Conservation (phyloP, 257 asterid species). For the Primulina huaijiensis region DNA sequence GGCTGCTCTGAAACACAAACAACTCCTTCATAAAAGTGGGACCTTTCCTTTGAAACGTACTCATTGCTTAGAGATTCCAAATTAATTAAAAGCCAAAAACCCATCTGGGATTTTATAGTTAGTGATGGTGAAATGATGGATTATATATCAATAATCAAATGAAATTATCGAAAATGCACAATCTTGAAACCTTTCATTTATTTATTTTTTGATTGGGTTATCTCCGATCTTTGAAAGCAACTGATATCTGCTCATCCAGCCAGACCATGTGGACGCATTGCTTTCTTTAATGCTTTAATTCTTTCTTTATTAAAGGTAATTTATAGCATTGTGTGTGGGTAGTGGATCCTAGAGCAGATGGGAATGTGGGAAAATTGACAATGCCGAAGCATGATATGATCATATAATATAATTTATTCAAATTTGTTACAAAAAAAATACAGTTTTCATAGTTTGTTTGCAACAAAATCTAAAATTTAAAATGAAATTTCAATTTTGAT, state of each 20-base stretch:
- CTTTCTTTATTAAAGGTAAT: constrained; percentile 22
- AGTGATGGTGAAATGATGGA: not conserved
- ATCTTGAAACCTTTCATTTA: not conserved
- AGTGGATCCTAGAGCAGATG: constrained; percentile 1
- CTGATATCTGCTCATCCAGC: constrained; percentile 44
- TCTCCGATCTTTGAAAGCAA: constrained; percentile 33
- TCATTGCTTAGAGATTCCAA: constrained; percentile 48
- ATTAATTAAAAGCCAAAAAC: constrained; percentile 19
- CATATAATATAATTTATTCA: no score
- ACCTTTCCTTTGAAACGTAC: constrained; percentile 46
- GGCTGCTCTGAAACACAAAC: constrained; percentile 47
- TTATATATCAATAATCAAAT: constrained; percentile 8
- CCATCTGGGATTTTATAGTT: not conserved
- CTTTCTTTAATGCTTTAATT: constrained; percentile 19
- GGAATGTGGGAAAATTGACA: constrained; percentile 2
- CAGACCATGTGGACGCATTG: constrained; percentile 57
- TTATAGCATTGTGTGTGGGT: not conserved
- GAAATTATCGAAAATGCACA: not conserved
- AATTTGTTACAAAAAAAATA: no score
- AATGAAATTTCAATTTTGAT: no score
- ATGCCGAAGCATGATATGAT: no score
- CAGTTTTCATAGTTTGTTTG: no score
- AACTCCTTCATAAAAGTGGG: constrained; percentile 37
- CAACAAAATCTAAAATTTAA: no score
- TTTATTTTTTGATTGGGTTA: not conserved